Percentiles rank a stretch among this genome's conserved stretches.
These are phyloP conservation scores for Penicillium pancosmium DNA, from an alignment of 495 filamentous ascomycete genomes.

Conservation along the genomic window DNA sequence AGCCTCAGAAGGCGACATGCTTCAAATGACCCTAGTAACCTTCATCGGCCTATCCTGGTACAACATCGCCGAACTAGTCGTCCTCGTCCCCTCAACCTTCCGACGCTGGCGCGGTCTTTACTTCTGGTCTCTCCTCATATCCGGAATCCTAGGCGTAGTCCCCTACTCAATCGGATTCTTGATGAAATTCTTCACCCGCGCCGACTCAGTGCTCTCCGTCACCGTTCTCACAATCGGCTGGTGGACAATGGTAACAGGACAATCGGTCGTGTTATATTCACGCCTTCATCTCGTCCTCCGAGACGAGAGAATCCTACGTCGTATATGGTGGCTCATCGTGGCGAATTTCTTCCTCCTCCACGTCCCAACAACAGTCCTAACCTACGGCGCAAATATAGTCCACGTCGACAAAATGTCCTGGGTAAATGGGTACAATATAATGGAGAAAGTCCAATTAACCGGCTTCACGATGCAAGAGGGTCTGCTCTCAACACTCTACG, in stretches of 20 bases:
- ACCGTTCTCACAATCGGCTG: constrained; percentile 53
- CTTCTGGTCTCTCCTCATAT: constrained; percentile 55
- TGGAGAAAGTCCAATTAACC: constrained; percentile 60
- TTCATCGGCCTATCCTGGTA: constrained; percentile 55
- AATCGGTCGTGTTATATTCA: constrained; percentile 55
- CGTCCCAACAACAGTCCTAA: constrained; percentile 52
- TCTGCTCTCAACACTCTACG: constrained; percentile 59
- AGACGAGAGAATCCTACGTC: constrained; percentile 44
- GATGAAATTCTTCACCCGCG: constrained; percentile 50
- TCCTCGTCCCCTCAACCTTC: constrained; percentile 54
- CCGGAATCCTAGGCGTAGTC: constrained; percentile 46
- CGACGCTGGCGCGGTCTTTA: constrained; percentile 55
- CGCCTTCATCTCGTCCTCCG: constrained; percentile 53
- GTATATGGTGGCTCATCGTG: constrained; percentile 47
- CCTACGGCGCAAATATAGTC: constrained; percentile 49
- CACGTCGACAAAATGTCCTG: constrained; percentile 33
- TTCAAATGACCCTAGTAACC: constrained; percentile 42
- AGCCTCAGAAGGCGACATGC: constrained; percentile 23
- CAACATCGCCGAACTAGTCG: constrained; percentile 52
- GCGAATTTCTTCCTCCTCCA: constrained; percentile 49
- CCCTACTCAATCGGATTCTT: constrained; percentile 56
- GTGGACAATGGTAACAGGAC: constrained; percentile 58
- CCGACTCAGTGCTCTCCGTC: constrained; percentile 40
- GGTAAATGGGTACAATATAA: constrained; percentile 50
- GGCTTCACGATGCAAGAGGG: constrained; percentile 61